Evolutionary conservation across 1,284 basidiomycete genomes (phyloP).

Genomic region (Heterobasidion parviporum): DNA sequence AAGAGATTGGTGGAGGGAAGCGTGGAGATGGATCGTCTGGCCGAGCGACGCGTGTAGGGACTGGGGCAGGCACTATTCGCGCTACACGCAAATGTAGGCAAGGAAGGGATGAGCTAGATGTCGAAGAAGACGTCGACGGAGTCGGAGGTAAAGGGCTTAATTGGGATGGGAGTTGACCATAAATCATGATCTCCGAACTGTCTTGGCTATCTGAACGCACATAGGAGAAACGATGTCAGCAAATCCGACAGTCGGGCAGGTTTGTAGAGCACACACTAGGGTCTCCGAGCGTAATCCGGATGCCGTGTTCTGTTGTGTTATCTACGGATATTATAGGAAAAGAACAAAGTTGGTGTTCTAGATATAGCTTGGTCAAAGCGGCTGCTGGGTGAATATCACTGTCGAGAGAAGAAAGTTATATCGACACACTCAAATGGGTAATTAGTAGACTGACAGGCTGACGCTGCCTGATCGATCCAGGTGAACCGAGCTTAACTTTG

Average conservation of each 20-base stretch:
- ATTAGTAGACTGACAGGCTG: constrained; percentile 38
- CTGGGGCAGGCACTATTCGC: constrained; percentile 39
- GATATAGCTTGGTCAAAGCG: constrained; percentile 51
- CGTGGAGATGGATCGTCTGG: constrained; percentile 75
- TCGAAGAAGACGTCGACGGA: constrained; percentile 16
- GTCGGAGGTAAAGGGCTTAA: neutral
- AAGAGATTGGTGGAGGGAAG: constrained; percentile 37
- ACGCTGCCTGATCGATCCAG: constrained; percentile 54
- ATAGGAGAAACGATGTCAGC: neutral
- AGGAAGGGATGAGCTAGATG: constrained; percentile 11
- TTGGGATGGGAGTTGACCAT: constrained; percentile 34
- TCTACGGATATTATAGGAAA: constrained; percentile 30
- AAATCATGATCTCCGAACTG: constrained; percentile 59
- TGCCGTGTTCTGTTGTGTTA: constrained; percentile 36
- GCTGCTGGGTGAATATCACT: constrained; percentile 70
- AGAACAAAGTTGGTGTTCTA: constrained; percentile 62
- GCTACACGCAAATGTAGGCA: constrained; percentile 45
- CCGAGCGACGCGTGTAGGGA: constrained; percentile 39
- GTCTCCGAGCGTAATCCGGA: constrained; percentile 65
- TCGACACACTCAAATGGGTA: neutral
- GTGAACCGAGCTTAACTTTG: constrained; percentile 44
- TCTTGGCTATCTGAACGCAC: constrained; percentile 5
- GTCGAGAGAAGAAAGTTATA: neutral
- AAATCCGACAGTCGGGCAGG: neutral
- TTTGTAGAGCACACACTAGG: constrained; percentile 33